phyloP scores from a whole-genome alignment of 164 flowering plant species.

The Nelumbo lutea region DNA sequence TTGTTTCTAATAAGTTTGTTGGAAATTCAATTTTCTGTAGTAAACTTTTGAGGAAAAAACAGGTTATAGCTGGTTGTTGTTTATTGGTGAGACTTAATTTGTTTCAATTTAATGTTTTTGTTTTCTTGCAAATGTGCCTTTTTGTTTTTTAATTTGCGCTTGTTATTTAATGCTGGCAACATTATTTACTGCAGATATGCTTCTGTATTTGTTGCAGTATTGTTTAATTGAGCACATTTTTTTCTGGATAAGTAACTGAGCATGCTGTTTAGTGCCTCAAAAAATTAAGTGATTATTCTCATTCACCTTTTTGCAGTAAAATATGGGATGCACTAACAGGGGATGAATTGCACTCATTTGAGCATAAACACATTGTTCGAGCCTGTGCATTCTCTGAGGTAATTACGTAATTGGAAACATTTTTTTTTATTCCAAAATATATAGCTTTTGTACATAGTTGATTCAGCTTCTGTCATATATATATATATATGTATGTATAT shows the following conservation, averaged over 20 bases:
- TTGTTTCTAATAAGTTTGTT: too few species aligned
- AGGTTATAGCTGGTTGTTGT: too few species aligned
- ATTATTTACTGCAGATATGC: too few species aligned
- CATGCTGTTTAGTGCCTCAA: not conserved
- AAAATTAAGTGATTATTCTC: not conserved
- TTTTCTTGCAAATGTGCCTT: too few species aligned
- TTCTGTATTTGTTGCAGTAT: not conserved
- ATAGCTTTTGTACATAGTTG: not conserved
- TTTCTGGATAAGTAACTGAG: not conserved
- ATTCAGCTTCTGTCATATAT: not conserved
- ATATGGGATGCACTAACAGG: conserved; percentile 98
- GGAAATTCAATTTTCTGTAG: too few species aligned
- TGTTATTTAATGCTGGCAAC: too few species aligned
- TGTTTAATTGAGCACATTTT: too few species aligned
- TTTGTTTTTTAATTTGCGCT: too few species aligned
- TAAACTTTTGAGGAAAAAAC: too few species aligned
- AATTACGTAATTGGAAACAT: not conserved
- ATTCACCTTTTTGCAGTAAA: conserved; percentile 47
- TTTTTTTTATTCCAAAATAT: not conserved
- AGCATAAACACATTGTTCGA: conserved; percentile 96
- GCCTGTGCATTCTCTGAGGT: conserved; percentile 97
- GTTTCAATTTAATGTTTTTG: too few species aligned
- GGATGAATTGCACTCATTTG: conserved; percentile 87
- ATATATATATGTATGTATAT: too few species aligned
- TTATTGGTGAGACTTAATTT: too few species aligned